Evolutionary conservation across 768 basidiomycete species (phyloP).

Genomic region (Daedaleopsis sinensis): DNA sequence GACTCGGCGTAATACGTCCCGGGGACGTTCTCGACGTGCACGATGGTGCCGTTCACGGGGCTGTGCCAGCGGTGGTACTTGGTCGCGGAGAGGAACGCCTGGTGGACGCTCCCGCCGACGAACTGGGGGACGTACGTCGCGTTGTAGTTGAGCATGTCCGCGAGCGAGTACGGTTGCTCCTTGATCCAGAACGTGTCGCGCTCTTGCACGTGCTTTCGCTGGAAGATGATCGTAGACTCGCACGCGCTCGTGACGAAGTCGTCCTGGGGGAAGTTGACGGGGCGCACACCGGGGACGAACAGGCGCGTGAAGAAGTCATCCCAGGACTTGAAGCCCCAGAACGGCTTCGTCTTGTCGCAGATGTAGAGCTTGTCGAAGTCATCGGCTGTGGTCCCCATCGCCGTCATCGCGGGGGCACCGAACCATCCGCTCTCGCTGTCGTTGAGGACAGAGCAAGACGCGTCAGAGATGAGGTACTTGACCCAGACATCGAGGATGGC

Average conservation of each 20-base stretch:
- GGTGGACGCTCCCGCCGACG: slow-evolving; percentile 54
- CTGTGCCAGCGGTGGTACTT: slow-evolving; percentile 68
- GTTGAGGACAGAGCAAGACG: slow-evolving; percentile 47
- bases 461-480: slow-evolving; percentile 45
- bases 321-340: slow-evolving; percentile 35
- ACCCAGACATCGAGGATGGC: slow-evolving; percentile 54
- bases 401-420: slow-evolving; percentile 35
- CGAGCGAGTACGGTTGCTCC: slow-evolving; percentile 60
- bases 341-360: slow-evolving; percentile 35
- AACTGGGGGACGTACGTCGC: slow-evolving; percentile 42
- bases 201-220: slow-evolving; percentile 41
- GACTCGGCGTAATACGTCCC: slow-evolving; percentile 53
- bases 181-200: slow-evolving; percentile 64
- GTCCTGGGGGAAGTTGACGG: slow-evolving; percentile 3
- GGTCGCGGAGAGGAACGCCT: slow-evolving; percentile 57
- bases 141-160: slow-evolving; percentile 53
- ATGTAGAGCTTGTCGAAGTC: slow-evolving; percentile 34
- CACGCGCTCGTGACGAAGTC: slow-evolving; percentile 48
- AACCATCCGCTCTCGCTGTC: slow-evolving; percentile 51
- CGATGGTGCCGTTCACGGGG: slow-evolving; percentile 52
- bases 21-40: slow-evolving; percentile 46
- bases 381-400: slow-evolving; percentile 1
- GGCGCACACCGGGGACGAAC: slow-evolving; percentile 28
- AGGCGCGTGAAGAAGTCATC: slow-evolving; percentile 44
- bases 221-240: slow-evolving; percentile 54